Evolutionary conservation across 257 asterid genomes (phyloP).

Genomic region (Craterostigma plantagineum): DNA sequence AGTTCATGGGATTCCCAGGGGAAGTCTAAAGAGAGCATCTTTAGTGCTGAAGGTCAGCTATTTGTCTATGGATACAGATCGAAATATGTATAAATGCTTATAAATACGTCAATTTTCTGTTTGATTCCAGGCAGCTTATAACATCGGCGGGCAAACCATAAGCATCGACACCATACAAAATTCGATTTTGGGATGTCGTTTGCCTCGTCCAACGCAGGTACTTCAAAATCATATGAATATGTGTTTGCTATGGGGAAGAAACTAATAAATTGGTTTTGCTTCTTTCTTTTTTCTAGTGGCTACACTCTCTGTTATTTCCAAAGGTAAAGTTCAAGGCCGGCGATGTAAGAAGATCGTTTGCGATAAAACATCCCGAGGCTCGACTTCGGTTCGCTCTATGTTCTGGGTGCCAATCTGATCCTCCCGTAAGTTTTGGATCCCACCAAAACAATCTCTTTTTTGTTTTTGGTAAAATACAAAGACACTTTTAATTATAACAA

Average conservation of each 20-base stretch:
- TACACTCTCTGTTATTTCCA: slow-evolving; percentile 52
- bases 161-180: slow-evolving; percentile 69
- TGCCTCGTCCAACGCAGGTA: slow-evolving; percentile 91
- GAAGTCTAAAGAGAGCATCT: slow-evolving; percentile 51
- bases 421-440: slow-evolving; percentile 27
- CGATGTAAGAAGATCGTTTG: slow-evolving; percentile 26
- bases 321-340: slow-evolving; percentile 41
- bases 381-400: slow-evolving; percentile 70
- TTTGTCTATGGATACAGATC: neutral
- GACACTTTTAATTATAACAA: too few species aligned
- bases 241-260: slow-evolving; percentile 9
- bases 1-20: slow-evolving; percentile 60
- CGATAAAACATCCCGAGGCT: slow-evolving; percentile 47
- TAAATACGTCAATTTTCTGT: neutral
- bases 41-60: slow-evolving; percentile 47
- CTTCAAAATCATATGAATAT: neutral
- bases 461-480: too few species aligned
- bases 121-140: slow-evolving; percentile 57
- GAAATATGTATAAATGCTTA: neutral
- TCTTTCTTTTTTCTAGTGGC: slow-evolving; percentile 44
- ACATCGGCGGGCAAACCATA: slow-evolving; percentile 61
- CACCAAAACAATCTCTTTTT: neutral
- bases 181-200: slow-evolving; percentile 51
- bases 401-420: slow-evolving; percentile 75
- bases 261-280: slow-evolving; percentile 5